Base-by-base conservation (phyloP, 306 rosid genomes). In the Luffa acutangula region DNA sequence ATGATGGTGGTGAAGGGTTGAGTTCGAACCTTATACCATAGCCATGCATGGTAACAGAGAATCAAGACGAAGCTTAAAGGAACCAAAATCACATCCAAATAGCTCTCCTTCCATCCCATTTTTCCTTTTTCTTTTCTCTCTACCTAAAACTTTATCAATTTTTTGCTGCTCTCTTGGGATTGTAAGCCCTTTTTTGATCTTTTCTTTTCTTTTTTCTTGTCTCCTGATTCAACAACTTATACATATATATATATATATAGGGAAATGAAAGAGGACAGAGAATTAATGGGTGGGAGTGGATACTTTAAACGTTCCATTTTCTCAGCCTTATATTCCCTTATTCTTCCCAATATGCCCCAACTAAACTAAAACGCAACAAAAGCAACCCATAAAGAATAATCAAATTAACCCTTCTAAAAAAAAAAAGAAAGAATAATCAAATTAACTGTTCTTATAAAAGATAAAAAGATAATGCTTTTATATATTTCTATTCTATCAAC, bases 31-130 rank as follows among this genome's bases (percentile, higher is more conserved):
- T 80, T 90, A 73, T 90, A 86, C 97, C 93, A 93, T 3, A 95
- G 80, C 95, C 97, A 95, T 42, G 80, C 57, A 87, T 95, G 96
- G 80, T 93, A 91, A 48, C 80, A 84, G 78, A 85, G 49, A 56
- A 18, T 85, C 1, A 93, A 34, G 9, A 91, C 63, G 54, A 95
- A 81, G 34, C 84, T 96, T 69, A 87, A 77, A 0, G 97, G 97
- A 7, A 95, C 99, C 58, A 93, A 84, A 59, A 93, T 87, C 73
- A 93, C 90, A 84, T 95, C 99, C 87, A 95, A 83, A 81, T 93
- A 88, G 81, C 91, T 87, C 65, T 88, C 89, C 71, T 86, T 95
- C 99, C 99, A 95, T 82, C 80, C 97, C 99, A 95, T 92, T 6
- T 80, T 51, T 59, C 3, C 31, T n/a, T 2, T 11, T 1, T 49